These are phyloP conservation scores for Hypoxylon sp. DNA, from an alignment of 2,329 filamentous ascomycete genomes.

Conservation along the genomic window DNA sequence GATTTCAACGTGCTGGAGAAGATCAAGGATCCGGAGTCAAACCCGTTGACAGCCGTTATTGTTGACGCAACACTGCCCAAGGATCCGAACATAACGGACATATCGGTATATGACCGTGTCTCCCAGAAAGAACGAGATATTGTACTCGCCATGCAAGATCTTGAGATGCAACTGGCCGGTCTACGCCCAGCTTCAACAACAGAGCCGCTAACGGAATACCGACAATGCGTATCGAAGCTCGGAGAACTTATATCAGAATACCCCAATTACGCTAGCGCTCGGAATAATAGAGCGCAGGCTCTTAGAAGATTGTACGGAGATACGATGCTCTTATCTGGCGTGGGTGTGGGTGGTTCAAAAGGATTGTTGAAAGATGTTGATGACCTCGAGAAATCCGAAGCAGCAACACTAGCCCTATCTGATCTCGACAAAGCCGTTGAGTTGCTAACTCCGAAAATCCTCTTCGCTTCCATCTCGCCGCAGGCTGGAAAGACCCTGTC, in stretches of 20 bases:
- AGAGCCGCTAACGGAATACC: conserved; percentile 64
- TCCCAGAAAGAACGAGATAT: conserved; percentile 67
- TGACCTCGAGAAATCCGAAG: conserved; percentile 57
- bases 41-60: conserved; percentile 68
- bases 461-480: conserved; percentile 70
- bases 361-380: conserved; percentile 61
- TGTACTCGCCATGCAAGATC: conserved; percentile 67
- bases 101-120: conserved; percentile 66
- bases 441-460: conserved; percentile 69
- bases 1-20: conserved; percentile 76
- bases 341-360: conserved; percentile 56
- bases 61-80: conserved; percentile 69
- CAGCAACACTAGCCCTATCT: conserved; percentile 61
- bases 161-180: conserved; percentile 68
- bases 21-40: conserved; percentile 76
- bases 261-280: conserved; percentile 79
- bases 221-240: conserved; percentile 64
- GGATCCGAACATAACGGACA: conserved; percentile 71
- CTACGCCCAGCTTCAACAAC: conserved; percentile 56
- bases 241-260: conserved; percentile 69
- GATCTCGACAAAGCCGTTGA: conserved; percentile 73
- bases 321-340: conserved; percentile 64
- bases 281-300: conserved; percentile 82
- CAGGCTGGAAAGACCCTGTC: conserved; percentile 76
- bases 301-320: conserved; percentile 74